Conservation (phyloP, 805 yeast species). For the Saccharomycopsis sp. region DNA sequence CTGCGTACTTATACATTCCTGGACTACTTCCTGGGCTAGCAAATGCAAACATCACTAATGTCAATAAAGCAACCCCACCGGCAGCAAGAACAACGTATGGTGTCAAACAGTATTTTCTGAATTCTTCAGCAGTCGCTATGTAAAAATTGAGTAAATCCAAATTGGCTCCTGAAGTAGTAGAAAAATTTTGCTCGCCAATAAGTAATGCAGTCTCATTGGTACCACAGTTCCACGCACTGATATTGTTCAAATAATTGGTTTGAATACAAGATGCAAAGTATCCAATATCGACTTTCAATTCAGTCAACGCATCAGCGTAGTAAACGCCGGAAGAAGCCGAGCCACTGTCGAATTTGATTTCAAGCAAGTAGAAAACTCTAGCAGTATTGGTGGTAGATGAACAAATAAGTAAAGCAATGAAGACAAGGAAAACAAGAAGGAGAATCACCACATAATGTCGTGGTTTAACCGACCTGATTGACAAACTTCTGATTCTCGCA, state of each 20-base stretch:
- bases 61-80: conserved; percentile 16
- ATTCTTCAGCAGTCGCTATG: conserved; percentile 18
- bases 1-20: conserved; percentile 20
- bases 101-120: conserved; percentile 20
- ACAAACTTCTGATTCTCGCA: conserved; percentile 5
- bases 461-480: conserved; percentile 15
- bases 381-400: conserved; percentile 15
- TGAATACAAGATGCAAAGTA: conserved; percentile 21
- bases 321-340: conserved; percentile 17
- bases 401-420: conserved; percentile 14
- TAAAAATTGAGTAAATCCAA: conserved; percentile 14
- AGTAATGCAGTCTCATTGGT: conserved; percentile 18
- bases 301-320: conserved; percentile 21
- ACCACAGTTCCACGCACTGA: conserved; percentile 19
- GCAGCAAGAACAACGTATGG: conserved; percentile 21
- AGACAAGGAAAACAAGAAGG: conserved; percentile 16
- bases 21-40: conserved; percentile 17
- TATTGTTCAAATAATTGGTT: conserved; percentile 15
- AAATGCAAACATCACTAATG: conserved; percentile 19
- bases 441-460: conserved; percentile 20
- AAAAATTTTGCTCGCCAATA: conserved; percentile 17
- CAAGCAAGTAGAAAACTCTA: conserved; percentile 16
- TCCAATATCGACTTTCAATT: conserved; percentile 20
- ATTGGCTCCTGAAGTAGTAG: conserved; percentile 12
- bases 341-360: conserved; percentile 17